Evolutionary conservation across 805 yeast genomes (phyloP), one percentile per base, ranked within the genome.

Genomic region (Candida argentea): DNA sequence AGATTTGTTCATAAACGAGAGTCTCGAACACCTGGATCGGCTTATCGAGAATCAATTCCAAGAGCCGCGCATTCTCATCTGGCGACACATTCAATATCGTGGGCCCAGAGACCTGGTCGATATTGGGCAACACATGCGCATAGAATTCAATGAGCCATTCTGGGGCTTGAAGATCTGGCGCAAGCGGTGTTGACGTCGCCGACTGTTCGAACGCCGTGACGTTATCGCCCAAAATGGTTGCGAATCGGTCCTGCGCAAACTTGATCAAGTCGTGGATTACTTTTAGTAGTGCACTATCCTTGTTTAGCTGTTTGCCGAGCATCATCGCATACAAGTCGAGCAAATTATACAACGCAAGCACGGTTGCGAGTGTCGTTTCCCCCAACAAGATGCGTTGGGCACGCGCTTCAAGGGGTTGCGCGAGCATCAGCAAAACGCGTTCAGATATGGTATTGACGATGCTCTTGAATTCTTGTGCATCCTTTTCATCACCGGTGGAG

Each of bases 81-180:
- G 43, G 43, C 4, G 56, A 38, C 20, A 73, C 44, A 15, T 58
- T 58, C 37, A 78, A 43, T 6, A 75, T 45, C 3, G 66, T 55
- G 5, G 48, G 48, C 6, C 58, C 41, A 16, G 43, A 39, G 32
- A 38, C 35, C 32, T 47, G 57, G 35, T 72, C 74, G 35, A 80
- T 65, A 2, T 83, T 50, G 1, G 73, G 72, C 32, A 77, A 59
- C 16, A 80, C 57, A 10, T 73, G 78, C 0, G 71, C 57, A 26
- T 79, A 65, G 39, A 77, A 74, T n/a, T 72, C 77, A 27, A 69
- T 58, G 14, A 82, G 55, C 86, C 93, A 87, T 34, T 82, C 93
- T 0, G 96, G 95, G 4, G 94, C 76, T 35, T 77, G 70, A 14
- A 82, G 56, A 35, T 83, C 83, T 16, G 65, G 66, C 28, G 58